Evolutionary conservation across 768 basidiomycete genomes (phyloP), one percentile per base, ranked within the genome.

Genomic region (Antrodiella citrinella): DNA sequence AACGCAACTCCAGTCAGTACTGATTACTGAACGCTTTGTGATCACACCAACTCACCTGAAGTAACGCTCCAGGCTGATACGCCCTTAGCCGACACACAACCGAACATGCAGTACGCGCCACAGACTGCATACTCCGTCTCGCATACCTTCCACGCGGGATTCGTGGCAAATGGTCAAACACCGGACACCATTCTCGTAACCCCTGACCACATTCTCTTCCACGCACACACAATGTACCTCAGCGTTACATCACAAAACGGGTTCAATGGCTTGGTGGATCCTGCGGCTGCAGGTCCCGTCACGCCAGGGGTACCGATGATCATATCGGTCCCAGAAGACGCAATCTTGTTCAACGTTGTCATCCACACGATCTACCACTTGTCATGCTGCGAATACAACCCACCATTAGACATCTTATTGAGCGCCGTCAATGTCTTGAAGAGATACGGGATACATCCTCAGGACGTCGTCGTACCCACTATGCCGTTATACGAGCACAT

Each of bases 291-390:
- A 4, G 1, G 19, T 18, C 60, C 64, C 9, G 38, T 35, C 51
- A 23, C 38, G 13, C 67, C 72, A 12, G 71, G 71, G 5, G 48
- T 64, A 26, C 73, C 74, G 11, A 63, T 47, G 26, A 51, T 62
- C 23, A 19, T 65, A 26, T 38, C 54, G 3, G 39, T 67, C 13
- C 57, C 67, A 1, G 67, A 67, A 45, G 20, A 43, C 3, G 56
- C 68, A 2, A 15, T 40, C 1, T 56, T 61, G 1, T 54, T 70
- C 43, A 65, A 66, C 54, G 49, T 69, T 48, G 41, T 70, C 19
- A 55, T 70, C 24, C 69, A 69, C 49, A 53, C 53, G 7, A 51
- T 67, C 42, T 69, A 69, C 49, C 50, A 56, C 47, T 22, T 65
- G n/a, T 55, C 65, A 1, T 64, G 55, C 51, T 38, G 48, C 2